Evolutionary conservation across 2,329 filamentous ascomycete genomes (phyloP).

Genomic region (Teratosphaeria epicoccoides): DNA sequence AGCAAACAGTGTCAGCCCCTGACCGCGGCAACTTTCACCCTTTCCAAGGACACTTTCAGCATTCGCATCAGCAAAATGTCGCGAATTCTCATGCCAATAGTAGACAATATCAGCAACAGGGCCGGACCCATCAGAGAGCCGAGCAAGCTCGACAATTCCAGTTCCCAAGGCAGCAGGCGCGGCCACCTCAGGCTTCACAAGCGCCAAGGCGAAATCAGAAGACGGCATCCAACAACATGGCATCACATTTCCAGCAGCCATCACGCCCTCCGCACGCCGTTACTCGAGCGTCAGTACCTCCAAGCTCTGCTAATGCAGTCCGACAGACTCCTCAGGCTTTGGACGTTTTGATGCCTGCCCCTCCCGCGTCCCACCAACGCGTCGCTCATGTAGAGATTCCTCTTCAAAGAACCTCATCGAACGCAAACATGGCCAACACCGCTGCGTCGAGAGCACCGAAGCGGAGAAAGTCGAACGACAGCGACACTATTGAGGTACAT

Average conservation of each 20-base stretch:
- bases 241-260: conserved; percentile 1
- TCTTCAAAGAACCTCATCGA: conserved; percentile 2
- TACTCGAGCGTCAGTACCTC: conserved; percentile 2
- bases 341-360: background rate
- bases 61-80: background rate
- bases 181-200: background rate
- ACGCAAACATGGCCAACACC: conserved; percentile 3
- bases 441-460: conserved; percentile 13
- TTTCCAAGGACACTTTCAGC: background rate
- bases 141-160: background rate
- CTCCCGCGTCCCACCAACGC: conserved; percentile 4
- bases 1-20: background rate
- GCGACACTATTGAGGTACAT: conserved; percentile 11
- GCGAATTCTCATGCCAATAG: background rate
- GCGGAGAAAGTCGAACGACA: conserved; percentile 23
- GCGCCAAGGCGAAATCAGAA: background rate
- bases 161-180: background rate
- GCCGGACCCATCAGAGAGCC: conserved; percentile 26
- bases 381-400: conserved; percentile 14
- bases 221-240: background rate
- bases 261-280: conserved; percentile 12
- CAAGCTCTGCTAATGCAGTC: background rate
- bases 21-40: background rate
- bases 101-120: conserved; percentile 14
- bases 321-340: background rate